Evolutionary conservation across 2,329 filamentous ascomycete species (phyloP).

Genomic region (Lojkania enalia): DNA sequence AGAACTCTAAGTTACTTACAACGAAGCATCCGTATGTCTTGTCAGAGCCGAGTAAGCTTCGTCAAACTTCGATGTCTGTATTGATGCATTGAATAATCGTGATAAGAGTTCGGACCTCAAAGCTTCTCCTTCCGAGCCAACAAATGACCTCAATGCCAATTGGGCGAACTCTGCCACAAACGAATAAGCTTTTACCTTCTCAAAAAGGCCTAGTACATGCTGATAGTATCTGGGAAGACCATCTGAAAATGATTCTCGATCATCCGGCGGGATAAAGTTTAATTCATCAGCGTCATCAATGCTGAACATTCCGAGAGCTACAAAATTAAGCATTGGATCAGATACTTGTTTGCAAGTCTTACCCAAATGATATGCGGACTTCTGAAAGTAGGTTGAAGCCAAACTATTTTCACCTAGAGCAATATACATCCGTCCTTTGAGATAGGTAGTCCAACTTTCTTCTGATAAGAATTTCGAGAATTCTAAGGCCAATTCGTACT

Average conservation of each 20-base stretch:
- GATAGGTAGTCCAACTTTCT: slow-evolving; percentile 68
- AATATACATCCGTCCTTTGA: slow-evolving; percentile 79
- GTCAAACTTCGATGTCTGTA: slow-evolving; percentile 78
- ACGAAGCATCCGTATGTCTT: slow-evolving; percentile 69
- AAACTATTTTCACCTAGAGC: slow-evolving; percentile 72
- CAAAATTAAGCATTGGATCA: slow-evolving; percentile 19
- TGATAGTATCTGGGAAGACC: slow-evolving; percentile 84
- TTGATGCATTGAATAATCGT: slow-evolving; percentile 79
- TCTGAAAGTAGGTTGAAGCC: slow-evolving; percentile 77
- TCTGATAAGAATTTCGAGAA: slow-evolving; percentile 68
- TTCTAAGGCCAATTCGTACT: slow-evolving; percentile 58
- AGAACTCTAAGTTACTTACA: slow-evolving; percentile 49
- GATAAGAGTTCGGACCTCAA: slow-evolving; percentile 63
- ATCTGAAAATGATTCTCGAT: slow-evolving; percentile 68
- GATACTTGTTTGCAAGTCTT: slow-evolving; percentile 47
- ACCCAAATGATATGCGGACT: slow-evolving; percentile 82
- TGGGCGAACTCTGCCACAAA: slow-evolving; percentile 83
- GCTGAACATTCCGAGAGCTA: slow-evolving; percentile 41
- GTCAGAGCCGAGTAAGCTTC: slow-evolving; percentile 79
- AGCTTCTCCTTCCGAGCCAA: slow-evolving; percentile 28
- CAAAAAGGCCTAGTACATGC: slow-evolving; percentile 82
- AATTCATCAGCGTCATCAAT: slow-evolving; percentile 49
- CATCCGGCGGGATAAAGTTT: slow-evolving; percentile 70
- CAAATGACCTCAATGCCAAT: slow-evolving; percentile 59
- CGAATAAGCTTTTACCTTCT: slow-evolving; percentile 74